phyloP scores from a whole-genome alignment of 768 basidiomycete genomes.

The Galerina sulciceps region DNA sequence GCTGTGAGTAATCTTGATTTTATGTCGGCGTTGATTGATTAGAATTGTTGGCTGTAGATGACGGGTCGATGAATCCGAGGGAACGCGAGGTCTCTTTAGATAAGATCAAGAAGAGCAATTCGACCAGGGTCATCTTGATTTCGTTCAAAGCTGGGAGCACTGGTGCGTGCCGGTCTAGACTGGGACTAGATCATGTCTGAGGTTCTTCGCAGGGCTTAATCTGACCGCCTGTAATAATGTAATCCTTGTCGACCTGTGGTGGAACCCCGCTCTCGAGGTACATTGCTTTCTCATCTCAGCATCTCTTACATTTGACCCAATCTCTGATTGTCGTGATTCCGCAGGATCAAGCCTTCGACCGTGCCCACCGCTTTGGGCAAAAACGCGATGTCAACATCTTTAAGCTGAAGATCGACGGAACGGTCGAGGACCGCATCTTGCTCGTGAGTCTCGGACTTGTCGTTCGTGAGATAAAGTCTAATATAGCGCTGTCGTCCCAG shows the following conservation, averaged over 20 bases:
- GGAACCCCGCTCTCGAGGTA: conserved; percentile 89
- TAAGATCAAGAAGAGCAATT: conserved; percentile 65
- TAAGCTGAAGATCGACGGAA: conserved; percentile 85
- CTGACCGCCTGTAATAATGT: conserved; percentile 94
- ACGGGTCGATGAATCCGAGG: conserved; percentile 81
- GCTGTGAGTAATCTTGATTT: conserved; percentile 66
- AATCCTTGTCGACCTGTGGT: conserved; percentile 93
- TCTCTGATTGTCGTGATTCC: neutral
- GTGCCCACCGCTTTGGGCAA: conserved; percentile 90
- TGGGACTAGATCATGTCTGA: too few species aligned
- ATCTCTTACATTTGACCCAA: conserved; percentile 4
- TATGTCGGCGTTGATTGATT: neutral
- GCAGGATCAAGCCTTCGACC: conserved; percentile 92
- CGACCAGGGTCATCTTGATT: conserved; percentile 81
- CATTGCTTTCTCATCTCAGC: conserved; percentile 27
- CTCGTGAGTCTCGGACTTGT: conserved; percentile 41
- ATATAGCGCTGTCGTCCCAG: conserved; percentile 32
- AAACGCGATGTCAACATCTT: conserved; percentile 84
- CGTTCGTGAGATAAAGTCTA: neutral
- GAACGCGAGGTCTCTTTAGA: conserved; percentile 78
- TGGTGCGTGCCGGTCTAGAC: conserved; percentile 47
- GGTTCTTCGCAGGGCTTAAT: conserved; percentile 66
- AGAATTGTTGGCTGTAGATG: conserved; percentile 57
- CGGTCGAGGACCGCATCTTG: conserved; percentile 88
- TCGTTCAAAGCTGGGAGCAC: conserved; percentile 96